Evolutionary conservation across 2,329 filamentous ascomycete genomes (phyloP).

Genomic region (Zasmidium citrigriseum): DNA sequence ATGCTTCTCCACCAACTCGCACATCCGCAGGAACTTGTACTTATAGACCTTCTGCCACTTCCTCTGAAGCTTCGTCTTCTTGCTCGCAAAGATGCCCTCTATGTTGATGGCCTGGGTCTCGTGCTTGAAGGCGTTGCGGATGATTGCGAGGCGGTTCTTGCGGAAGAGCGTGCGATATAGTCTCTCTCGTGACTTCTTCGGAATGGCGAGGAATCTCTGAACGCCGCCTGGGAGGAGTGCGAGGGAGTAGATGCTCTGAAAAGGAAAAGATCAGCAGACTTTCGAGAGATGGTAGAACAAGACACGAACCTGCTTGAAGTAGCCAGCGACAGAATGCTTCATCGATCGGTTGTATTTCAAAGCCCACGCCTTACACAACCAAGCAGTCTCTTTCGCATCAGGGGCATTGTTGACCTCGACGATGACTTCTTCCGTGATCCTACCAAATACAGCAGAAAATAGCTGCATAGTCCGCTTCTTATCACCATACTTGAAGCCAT

Average conservation of each 20-base stretch:
- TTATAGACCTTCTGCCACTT: neutral
- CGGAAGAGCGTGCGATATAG: neutral
- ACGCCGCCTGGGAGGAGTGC: neutral
- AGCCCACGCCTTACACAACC: too few species aligned
- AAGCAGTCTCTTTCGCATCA: neutral
- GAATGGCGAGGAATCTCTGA: neutral
- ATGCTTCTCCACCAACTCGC: neutral
- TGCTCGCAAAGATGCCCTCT: neutral
- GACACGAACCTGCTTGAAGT: neutral
- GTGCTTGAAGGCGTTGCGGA: neutral
- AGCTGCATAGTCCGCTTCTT: too few species aligned
- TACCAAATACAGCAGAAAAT: too few species aligned
- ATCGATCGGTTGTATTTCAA: neutral
- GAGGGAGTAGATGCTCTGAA: neutral
- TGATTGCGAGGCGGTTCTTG: neutral
- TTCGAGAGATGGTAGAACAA: neutral
- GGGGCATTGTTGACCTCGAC: too few species aligned
- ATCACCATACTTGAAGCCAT: too few species aligned
- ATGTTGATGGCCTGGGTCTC: neutral
- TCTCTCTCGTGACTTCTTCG: neutral
- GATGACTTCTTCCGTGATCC: too few species aligned
- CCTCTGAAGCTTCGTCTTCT: neutral
- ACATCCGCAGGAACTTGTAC: neutral
- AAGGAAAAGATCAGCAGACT: neutral
- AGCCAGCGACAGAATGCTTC: neutral